Evolutionary conservation across 2,329 filamentous ascomycete genomes (phyloP), one percentile per base, ranked within the genome.

Genomic region (Pseudocercospora macadamiae): DNA sequence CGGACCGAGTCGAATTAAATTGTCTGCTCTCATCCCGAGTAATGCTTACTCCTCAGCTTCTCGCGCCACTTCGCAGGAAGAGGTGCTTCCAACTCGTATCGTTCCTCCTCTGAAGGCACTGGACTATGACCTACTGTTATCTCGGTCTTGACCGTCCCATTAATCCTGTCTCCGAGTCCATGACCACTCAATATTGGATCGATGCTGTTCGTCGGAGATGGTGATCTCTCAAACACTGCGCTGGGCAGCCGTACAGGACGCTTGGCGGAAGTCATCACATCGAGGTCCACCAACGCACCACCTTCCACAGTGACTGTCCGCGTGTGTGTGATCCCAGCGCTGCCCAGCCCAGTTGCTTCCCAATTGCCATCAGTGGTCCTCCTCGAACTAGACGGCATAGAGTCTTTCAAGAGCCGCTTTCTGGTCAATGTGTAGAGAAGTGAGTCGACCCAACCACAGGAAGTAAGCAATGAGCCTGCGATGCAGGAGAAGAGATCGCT

Each of bases 371-470:
- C 56, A 21, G 55, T 60, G 26, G 25, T 49, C 4, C 53, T 51
- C 12, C 51, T 21, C 8, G 48, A 55, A 21, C 51, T 21, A 26
- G 45, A 10, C 6, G 70, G 67, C 64, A 71, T 72, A 23, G 69
- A 70, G 45, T 71, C 70, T 65, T 81, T 74, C 34, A 86, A 77
- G 62, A 86, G 77, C 47, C 82, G 80, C 55, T 79, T 79, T 12
- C 84, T 79, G 0, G 84, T 86, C 4, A 84, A 71, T 0, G 82
- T 82, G 73, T 86, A 86, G 3, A 86, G 76, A 2, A 84, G 68
- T 10, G 83, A 82, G 66, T 86, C 83, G 18, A 86, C 79, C 73
- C 83, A 80, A 16, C 84, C 84, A 57, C 83, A 86, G 28, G 79
- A 82, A 2, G 82, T 82, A 58, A 86, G 83, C 65, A 86, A 75